Conservation (phyloP, 176 grass and related monocot species). For the Triticum aestivum region DNA sequence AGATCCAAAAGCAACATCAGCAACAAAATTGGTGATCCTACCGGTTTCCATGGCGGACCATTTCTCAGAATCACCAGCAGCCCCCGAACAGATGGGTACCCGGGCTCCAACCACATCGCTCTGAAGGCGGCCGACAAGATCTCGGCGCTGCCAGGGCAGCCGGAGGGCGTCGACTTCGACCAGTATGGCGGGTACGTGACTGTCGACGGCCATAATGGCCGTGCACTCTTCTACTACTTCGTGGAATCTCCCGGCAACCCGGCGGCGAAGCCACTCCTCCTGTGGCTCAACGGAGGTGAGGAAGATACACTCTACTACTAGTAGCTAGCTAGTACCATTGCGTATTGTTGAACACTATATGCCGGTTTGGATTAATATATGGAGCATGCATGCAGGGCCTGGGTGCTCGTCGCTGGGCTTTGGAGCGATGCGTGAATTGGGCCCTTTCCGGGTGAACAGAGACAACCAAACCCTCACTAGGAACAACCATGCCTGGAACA, state of each 20-base stretch:
- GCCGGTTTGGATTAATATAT: neutral
- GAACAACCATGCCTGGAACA: neutral
- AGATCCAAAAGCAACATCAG: neutral
- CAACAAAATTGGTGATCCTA: neutral
- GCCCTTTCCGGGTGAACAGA: neutral
- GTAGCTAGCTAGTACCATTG: neutral
- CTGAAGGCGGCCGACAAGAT: constrained; percentile 10
- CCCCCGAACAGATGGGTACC: neutral
- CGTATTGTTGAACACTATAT: neutral
- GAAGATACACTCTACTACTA: neutral
- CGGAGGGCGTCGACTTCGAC: neutral
- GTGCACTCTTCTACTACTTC: neutral
- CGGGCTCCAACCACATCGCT: neutral
- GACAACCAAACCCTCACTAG: neutral
- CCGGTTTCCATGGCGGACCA: neutral
- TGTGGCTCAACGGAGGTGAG: constrained; percentile 4
- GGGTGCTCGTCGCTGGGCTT: neutral
- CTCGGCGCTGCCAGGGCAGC: neutral
- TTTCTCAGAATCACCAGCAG: neutral
- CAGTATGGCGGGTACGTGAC: constrained; percentile 6
- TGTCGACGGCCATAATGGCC: neutral
- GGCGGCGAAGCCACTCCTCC: neutral
- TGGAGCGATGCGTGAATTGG: neutral
- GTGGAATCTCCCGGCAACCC: neutral
- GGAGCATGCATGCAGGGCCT: neutral